A percentile compares a stretch with the other conserved stretches of the same genome.
Evolutionary conservation across 495 filamentous ascomycete species (phyloP).

Genomic region (Wilcoxina mikolae): DNA sequence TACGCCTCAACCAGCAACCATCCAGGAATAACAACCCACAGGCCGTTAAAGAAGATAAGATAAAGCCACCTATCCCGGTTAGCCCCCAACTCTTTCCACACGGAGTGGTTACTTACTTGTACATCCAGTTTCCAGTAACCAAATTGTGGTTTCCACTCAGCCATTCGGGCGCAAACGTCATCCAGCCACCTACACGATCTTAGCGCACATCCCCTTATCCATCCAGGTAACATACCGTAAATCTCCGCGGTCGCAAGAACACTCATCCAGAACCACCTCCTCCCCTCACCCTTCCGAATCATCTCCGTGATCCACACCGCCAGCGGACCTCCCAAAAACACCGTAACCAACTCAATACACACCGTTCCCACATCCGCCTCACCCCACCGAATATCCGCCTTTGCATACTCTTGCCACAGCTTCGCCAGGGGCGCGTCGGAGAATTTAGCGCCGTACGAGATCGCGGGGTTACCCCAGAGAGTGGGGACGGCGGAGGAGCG

Average conservation of each 20-base stretch:
- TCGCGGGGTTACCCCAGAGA: conserved; percentile 33
- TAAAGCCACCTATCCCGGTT: conserved; percentile 39
- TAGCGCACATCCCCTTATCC: neutral
- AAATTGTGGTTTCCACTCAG: conserved; percentile 60
- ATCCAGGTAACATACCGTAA: conserved; percentile 42
- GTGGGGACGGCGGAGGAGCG: conserved; percentile 25
- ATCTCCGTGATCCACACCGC: conserved; percentile 56
- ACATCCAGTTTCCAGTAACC: conserved; percentile 70
- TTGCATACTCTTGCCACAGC: conserved; percentile 87
- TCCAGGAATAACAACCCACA: conserved; percentile 72
- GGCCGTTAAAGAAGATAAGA: conserved; percentile 75
- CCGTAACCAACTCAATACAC: conserved; percentile 72
- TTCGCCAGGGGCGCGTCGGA: conserved; percentile 47
- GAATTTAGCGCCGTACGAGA: conserved; percentile 57
- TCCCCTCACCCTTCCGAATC: conserved; percentile 43
- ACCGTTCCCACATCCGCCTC: conserved; percentile 64
- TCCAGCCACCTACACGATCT: conserved; percentile 43
- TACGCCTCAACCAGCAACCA: conserved; percentile 60
- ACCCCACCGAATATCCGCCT: conserved; percentile 73
- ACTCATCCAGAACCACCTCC: conserved; percentile 52
- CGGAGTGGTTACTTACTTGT: conserved; percentile 34
- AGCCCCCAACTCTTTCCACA: neutral
- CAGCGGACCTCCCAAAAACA: conserved; percentile 58
- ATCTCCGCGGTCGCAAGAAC: conserved; percentile 83
- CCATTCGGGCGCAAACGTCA: conserved; percentile 96